phyloP scores from a whole-genome alignment of 2,329 filamentous ascomycete species.

The Calonectria multiphialidica region DNA sequence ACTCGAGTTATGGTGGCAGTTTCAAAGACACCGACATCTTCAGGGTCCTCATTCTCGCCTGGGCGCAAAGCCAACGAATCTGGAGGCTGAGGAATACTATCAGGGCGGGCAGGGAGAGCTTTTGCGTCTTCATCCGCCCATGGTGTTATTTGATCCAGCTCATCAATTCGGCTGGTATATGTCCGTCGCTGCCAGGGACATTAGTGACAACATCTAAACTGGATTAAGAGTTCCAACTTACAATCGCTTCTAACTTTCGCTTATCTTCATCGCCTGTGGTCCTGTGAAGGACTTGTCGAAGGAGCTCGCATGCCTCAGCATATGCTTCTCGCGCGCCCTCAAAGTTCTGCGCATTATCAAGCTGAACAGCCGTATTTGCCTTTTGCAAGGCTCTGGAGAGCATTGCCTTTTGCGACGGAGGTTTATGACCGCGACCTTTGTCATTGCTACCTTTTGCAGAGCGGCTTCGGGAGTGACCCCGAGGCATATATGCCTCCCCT shows the following conservation, averaged over 20 bases:
- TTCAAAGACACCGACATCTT: constrained; percentile 61
- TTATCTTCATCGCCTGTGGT: constrained; percentile 89
- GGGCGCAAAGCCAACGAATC: constrained; percentile 37
- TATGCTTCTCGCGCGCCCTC: constrained; percentile 93
- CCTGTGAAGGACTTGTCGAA: constrained; percentile 88
- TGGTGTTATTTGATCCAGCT: constrained; percentile 80
- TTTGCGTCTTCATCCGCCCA: constrained; percentile 71
- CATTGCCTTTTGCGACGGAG: constrained; percentile 92
- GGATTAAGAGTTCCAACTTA: constrained; percentile 54
- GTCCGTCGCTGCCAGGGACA: constrained; percentile 75
- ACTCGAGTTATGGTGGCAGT: constrained; percentile 67
- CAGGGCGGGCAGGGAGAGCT: constrained; percentile 78
- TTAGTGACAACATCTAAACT: constrained; percentile 9
- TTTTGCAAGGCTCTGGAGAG: constrained; percentile 95
- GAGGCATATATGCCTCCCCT: constrained; percentile 43
- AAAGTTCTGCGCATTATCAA: constrained; percentile 97
- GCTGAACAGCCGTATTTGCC: constrained; percentile 92
- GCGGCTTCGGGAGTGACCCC: constrained; percentile 48
- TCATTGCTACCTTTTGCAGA: constrained; percentile 50
- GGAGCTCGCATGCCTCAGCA: constrained; percentile 86
- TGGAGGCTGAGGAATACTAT: constrained; percentile 59
- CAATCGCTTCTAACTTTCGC: constrained; percentile 92
- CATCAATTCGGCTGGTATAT: constrained; percentile 90
- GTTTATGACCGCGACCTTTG: constrained; percentile 50
- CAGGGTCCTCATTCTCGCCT: constrained; percentile 55